Evolutionary conservation across 2,329 filamentous ascomycete species (phyloP), one percentile per base, ranked within the genome.

Genomic region (Parafenestella ontariensis): DNA sequence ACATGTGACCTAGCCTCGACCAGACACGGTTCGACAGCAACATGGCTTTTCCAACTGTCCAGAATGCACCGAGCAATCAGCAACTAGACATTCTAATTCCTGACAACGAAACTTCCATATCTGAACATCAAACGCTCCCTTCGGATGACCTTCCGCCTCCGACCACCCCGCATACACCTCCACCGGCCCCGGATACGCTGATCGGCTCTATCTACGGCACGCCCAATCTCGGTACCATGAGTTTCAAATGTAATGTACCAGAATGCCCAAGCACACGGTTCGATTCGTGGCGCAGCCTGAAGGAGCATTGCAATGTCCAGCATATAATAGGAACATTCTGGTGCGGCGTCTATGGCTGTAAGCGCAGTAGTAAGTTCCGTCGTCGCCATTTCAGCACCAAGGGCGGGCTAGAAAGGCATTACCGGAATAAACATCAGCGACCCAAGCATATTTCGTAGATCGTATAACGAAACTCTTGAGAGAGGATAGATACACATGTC

Each of bases 291-390:
- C 31, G 43, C 2, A 44, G 54, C 18, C 49, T 54, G 18, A 26
- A 44, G 8, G 23, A 45, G 8, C 52, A 58, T 15, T 55, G 48
- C 37, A 44, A 52, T 5, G 41, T 45, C 0, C 6, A 18, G 3
- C 56, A 58, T 31, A 37, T 28, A 1, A 2, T 21, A 10, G 23
- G 34, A 24, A 37, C 17, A 4, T 29, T 40, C 13, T 46, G 49
- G 49, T 51, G 49, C 18, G 20, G 5, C 5, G 42, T 23, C 10
- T 6, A 5, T 20, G 37, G 36, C 8, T 50, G 47, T 28, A 15
- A n/a, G 4, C 47, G 47, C 15, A 50, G 40, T 26, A 23, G 17
- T n/a, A 6, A 8, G 3, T 5, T 10, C 6, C 15, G 31, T 20
- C n/a, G 13, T 21, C 28, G 29, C 3, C 39, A 28, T 3, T 50